phyloP scores from a whole-genome alignment of 2,329 filamentous ascomycete genomes.

The Metarhizium anisopliae region DNA sequence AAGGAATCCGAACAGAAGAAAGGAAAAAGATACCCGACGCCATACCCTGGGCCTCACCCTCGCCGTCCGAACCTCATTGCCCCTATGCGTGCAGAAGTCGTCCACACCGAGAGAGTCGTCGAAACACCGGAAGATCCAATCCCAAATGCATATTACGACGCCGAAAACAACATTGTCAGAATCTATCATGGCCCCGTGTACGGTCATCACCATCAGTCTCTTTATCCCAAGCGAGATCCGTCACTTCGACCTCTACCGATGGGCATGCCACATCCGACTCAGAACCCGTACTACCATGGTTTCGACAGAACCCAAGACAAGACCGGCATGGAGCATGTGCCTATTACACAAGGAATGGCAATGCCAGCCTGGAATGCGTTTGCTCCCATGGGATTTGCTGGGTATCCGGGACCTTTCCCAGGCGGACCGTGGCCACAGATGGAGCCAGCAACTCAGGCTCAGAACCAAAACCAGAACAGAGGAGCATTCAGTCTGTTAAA shows the following conservation, averaged over 20 bases:
- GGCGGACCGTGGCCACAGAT: neutral
- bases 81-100: slow-evolving; percentile 37
- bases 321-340: slow-evolving; percentile 16
- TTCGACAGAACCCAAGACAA: slow-evolving; percentile 16
- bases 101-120: slow-evolving; percentile 47
- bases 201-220: slow-evolving; percentile 35
- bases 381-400: slow-evolving; percentile 12
- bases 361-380: slow-evolving; percentile 13
- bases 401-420: slow-evolving; percentile 7
- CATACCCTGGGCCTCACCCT: slow-evolving; percentile 19
- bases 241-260: slow-evolving; percentile 25
- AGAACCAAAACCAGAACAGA: slow-evolving; percentile 4
- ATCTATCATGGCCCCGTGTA: slow-evolving; percentile 50
- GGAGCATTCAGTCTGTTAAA: slow-evolving; percentile 9
- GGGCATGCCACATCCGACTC: slow-evolving; percentile 32
- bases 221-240: slow-evolving; percentile 34
- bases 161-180: slow-evolving; percentile 40
- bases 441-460: neutral
- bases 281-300: slow-evolving; percentile 34
- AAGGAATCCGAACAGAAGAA: slow-evolving; percentile 8
- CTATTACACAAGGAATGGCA: slow-evolving; percentile 22
- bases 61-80: slow-evolving; percentile 36
- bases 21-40: slow-evolving; percentile 17
- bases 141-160: slow-evolving; percentile 52
- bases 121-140: slow-evolving; percentile 43